These are phyloP conservation scores for Orbilia quercus DNA, from an alignment of 2,329 filamentous ascomycete genomes.

Conservation along the genomic window DNA sequence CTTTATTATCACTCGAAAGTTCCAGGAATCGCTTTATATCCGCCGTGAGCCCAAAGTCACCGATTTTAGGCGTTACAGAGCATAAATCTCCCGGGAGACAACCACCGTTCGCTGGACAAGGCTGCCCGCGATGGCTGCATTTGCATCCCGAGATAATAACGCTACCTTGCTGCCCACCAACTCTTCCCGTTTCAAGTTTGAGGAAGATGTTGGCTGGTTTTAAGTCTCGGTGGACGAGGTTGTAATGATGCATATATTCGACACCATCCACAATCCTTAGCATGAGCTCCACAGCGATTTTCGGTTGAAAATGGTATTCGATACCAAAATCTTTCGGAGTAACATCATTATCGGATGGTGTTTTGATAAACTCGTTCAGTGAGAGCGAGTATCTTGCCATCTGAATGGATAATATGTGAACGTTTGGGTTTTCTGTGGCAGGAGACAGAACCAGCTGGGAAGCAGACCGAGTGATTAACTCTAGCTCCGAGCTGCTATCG, in stretches of 20 bases:
- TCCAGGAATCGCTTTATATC: constrained; percentile 66
- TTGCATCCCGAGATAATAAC: constrained; percentile 65
- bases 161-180: constrained; percentile 63
- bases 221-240: constrained; percentile 74
- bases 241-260: constrained; percentile 72
- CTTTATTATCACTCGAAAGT: constrained; percentile 37
- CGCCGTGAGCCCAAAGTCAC: constrained; percentile 75
- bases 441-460: constrained; percentile 58
- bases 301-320: constrained; percentile 73
- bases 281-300: constrained; percentile 70
- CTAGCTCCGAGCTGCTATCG: constrained; percentile 61
- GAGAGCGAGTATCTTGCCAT: constrained; percentile 75
- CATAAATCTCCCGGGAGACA: constrained; percentile 60
- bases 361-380: constrained; percentile 70
- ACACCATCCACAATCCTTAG: constrained; percentile 72
- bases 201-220: constrained; percentile 77
- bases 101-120: constrained; percentile 59
- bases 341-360: constrained; percentile 57
- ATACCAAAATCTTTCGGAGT: constrained; percentile 58
- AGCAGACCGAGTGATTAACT: constrained; percentile 57
- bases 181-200: constrained; percentile 63
- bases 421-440: constrained; percentile 59
- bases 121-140: constrained; percentile 63
- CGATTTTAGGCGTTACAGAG: constrained; percentile 70
- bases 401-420: constrained; percentile 68